phyloP scores from a whole-genome alignment of 495 filamentous ascomycete genomes.

The Lentithecium fluviatile region DNA sequence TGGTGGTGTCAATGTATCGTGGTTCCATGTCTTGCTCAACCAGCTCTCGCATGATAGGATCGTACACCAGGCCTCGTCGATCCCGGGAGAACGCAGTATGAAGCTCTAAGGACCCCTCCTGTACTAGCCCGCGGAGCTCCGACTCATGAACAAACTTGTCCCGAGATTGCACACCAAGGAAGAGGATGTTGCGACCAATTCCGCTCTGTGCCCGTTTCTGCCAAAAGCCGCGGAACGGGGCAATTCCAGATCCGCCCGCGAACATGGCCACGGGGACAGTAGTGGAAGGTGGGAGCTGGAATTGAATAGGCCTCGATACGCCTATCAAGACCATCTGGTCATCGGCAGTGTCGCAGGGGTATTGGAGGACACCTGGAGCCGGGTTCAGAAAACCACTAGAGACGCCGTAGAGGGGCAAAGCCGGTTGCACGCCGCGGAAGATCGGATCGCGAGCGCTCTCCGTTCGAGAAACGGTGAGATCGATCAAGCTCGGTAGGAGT shows the following conservation, averaged over 20 bases:
- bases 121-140: conserved; percentile 49
- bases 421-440: conserved; percentile 13
- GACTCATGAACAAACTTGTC: conserved; percentile 54
- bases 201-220: conserved; percentile 44
- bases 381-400: conserved; percentile 54
- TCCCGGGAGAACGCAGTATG: conserved; percentile 54
- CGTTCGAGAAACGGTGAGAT: conserved; percentile 50
- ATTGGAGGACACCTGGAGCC: conserved; percentile 1
- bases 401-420: conserved; percentile 41
- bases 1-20: conserved; percentile 52
- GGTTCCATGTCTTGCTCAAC: conserved; percentile 51
- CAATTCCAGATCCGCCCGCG: conserved; percentile 53
- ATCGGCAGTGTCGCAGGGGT: conserved; percentile 26
- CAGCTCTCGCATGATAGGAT: conserved; percentile 43
- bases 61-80: conserved; percentile 48
- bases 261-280: conserved; percentile 53
- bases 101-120: conserved; percentile 51
- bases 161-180: conserved; percentile 52
- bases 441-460: conserved; percentile 44
- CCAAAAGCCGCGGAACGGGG: conserved; percentile 55
- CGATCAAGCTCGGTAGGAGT: conserved; percentile 50
- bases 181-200: conserved; percentile 50
- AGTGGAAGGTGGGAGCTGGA: conserved; percentile 50
- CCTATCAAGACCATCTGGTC: conserved; percentile 49
- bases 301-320: conserved; percentile 51